Base-by-base conservation (phyloP, 2,329 filamentous ascomycete genomes). In the Colletotrichum agaves region DNA sequence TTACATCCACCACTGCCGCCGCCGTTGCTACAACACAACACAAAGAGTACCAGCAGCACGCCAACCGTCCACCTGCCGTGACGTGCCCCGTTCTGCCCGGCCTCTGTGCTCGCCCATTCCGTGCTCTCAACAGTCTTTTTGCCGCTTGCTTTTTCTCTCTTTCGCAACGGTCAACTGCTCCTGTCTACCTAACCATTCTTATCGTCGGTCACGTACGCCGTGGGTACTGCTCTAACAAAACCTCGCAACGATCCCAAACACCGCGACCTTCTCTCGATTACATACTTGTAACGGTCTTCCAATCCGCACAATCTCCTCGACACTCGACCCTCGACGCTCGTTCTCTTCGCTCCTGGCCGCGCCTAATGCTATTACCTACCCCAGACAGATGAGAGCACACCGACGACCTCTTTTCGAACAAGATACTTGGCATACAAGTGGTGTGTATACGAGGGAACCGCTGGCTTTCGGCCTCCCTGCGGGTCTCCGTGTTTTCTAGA, bases 401-500 rank as follows among this genome's bases (percentile, higher is more conserved):
- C 68, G 37, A 69, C 56, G n/a, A 52, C 56, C 11, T 58, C 43
- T 65, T 47, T 49, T n/a, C 56, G 61, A 70, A 64, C 60, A 56
- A 70, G 49, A 69, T 41, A 61, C 49, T 53, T 62, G 62, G 35
- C 41, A 57, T 35, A 67, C 62, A 44, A 62, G 62, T 67, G 47
- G 68, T 61, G 68, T 61, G 60, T 49, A 60, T 70, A 47, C 68
- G 66, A 73, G 74, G 74, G 71, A 72, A 71, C 72, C 70, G 69
- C 73, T 72, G 75, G 77, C 74, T 74, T 73, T 71, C 74, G 74
- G 78, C 78, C 76, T 78, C 77, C 69, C 68, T 71, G 71, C 75
- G 77, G 80, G 79, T 76, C 75, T 72, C 72, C 69, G 72, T 73
- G 72, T 77, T 74, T 76, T 74, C 77, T 80, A 78, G 79, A 84